Evolutionary conservation across 179 eudicot genomes (phyloP).

Genomic region (Heliamphora pulchella): DNA sequence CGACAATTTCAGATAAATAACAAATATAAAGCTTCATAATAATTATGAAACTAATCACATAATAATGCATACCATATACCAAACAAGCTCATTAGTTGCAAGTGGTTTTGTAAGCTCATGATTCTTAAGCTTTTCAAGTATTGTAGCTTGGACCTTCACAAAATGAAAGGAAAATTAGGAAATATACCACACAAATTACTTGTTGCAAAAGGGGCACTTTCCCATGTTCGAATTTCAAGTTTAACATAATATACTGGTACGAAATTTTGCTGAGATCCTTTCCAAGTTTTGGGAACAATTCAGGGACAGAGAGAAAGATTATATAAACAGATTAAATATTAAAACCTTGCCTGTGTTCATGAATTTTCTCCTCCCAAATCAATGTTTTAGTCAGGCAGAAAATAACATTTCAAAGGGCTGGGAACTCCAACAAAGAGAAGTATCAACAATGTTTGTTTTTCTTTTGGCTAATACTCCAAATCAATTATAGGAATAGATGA

Average conservation of each 20-base stretch:
- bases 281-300: not conserved
- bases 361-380: too few species aligned
- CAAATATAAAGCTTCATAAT: not conserved
- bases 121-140: slow-evolving; percentile 40
- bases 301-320: not conserved
- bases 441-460: not conserved
- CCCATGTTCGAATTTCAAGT: not conserved
- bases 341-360: not conserved
- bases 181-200: not conserved
- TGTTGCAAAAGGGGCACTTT: not conserved
- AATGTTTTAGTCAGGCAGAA: not conserved
- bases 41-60: not conserved
- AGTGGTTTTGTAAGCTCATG: slow-evolving; percentile 46
- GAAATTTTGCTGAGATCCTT: not conserved
- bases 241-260: not conserved
- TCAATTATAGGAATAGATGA: not conserved
- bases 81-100: slow-evolving; percentile 53
- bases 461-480: not conserved
- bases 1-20: not conserved
- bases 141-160: slow-evolving; percentile 45
- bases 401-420: too few species aligned
- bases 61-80: slow-evolving; percentile 42
- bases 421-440: too few species aligned
- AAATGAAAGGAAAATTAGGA: slow-evolving; percentile 5
- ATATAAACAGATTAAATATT: not conserved